Percentiles rank a stretch among this genome's conserved stretches.
Conservation (phyloP, 2,329 filamentous ascomycete genomes). For the Monilinia polystroma region DNA sequence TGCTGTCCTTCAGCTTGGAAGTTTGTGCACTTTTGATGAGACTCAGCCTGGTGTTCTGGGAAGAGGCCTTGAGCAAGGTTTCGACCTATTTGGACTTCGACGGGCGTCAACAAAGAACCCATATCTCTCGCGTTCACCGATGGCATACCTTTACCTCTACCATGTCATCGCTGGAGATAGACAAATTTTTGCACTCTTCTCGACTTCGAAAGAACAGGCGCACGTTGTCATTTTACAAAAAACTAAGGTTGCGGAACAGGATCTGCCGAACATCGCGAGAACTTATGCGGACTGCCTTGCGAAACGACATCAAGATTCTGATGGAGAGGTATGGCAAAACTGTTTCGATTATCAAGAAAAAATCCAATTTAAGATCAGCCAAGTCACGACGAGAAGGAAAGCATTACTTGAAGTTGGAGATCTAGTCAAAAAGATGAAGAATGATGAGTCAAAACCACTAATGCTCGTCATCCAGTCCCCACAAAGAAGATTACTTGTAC, state of each 20-base stretch:
- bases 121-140: conserved; percentile 72
- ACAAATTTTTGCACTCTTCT: conserved; percentile 92
- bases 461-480: conserved; percentile 91
- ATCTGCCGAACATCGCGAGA: conserved; percentile 85
- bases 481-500: conserved; percentile 74
- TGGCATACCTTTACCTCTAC: conserved; percentile 89
- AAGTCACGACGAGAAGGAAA: conserved; percentile 87
- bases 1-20: conserved; percentile 86
- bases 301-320: conserved; percentile 63
- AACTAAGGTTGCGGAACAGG: conserved; percentile 71
- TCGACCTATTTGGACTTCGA: conserved; percentile 77
- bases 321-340: conserved; percentile 71
- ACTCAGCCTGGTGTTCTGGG: conserved; percentile 86
- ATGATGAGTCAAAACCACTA: conserved; percentile 75
- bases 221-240: conserved; percentile 87
- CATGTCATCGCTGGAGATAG: conserved; percentile 88
- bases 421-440: conserved; percentile 83
- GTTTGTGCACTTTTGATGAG: conserved; percentile 90
- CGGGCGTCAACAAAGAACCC: conserved; percentile 64
- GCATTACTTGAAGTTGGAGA: conserved; percentile 86
- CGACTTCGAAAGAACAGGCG: conserved; percentile 74
- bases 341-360: conserved; percentile 85
- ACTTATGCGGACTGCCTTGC: conserved; percentile 78
- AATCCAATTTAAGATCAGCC: conserved; percentile 79
- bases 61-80: conserved; percentile 88